These are phyloP conservation scores for Acanthochlamys bracteata DNA, from an alignment of 106 monocot genomes.

Conservation along the genomic window DNA sequence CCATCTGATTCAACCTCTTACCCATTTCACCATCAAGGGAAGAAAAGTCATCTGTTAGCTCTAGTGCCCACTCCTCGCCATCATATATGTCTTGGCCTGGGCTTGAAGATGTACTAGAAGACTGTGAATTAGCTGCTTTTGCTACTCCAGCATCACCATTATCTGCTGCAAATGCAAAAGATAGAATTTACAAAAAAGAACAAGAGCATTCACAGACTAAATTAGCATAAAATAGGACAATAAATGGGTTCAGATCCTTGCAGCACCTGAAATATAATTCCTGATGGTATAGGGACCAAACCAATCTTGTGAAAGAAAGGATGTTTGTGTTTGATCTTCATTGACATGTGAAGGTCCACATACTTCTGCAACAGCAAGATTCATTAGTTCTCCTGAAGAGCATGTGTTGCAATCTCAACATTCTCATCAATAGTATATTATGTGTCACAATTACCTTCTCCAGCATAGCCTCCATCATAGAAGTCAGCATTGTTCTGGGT, in stretches of 20 bases:
- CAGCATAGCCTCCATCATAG: slow-evolving; percentile 31
- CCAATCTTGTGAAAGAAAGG: slow-evolving; percentile 68
- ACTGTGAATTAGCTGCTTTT: slow-evolving; percentile 35
- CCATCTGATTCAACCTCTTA: slow-evolving; percentile 73
- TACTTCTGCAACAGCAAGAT: slow-evolving; percentile 55
- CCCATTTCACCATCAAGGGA: slow-evolving; percentile 78
- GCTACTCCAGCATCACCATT: slow-evolving; percentile 27
- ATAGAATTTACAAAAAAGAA: slow-evolving; percentile 6
- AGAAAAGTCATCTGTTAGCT: slow-evolving; percentile 53
- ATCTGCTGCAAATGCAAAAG: slow-evolving; percentile 19
- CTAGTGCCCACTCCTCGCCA: slow-evolving; percentile 34
- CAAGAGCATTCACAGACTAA: background rate
- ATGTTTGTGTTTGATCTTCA: slow-evolving; percentile 46
- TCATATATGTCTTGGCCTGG: slow-evolving; percentile 36
- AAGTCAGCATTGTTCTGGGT: slow-evolving; percentile 32
- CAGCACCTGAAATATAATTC: slow-evolving; percentile 46
- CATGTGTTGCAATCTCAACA: slow-evolving; percentile 41
- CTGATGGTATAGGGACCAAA: slow-evolving; percentile 29
- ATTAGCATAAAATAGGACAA: background rate
- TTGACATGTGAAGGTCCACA: slow-evolving; percentile 34
- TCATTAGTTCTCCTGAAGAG: slow-evolving; percentile 66
- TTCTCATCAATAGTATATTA: slow-evolving; percentile 24
- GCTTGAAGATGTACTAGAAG: slow-evolving; percentile 72
- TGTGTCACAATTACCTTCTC: slow-evolving; percentile 46
- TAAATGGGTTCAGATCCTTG: background rate